Base-by-base conservation (phyloP, 2,329 filamentous ascomycete genomes). In the Curvularia verruculosa region DNA sequence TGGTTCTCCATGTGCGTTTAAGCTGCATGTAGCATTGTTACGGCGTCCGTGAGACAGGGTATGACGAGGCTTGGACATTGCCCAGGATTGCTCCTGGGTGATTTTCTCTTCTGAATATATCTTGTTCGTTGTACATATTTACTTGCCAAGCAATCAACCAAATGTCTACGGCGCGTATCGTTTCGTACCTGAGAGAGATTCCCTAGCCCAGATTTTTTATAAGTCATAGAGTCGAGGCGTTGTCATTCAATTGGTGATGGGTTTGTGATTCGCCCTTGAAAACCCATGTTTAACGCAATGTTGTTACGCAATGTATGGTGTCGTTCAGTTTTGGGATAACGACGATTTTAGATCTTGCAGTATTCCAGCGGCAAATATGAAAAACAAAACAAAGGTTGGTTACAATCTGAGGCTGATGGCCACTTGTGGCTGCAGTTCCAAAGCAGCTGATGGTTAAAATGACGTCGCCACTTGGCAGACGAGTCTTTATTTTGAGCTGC, bases 1-100 rank as follows among this genome's bases (percentile, higher is more conserved):
- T 81, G 74, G 61, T 81, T 81, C 68, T 75, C 63, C 24, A 79
- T 81, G 69, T 80, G 79, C 61, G 3, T 54, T 5, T 64, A 54
- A 49, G 31, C 19, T n/a, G 5, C 23, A 15, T 29, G n/a, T 5
- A 37, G 13, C 5, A 18, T 37, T 2, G 12, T 28, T 45, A 9
- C 43, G n/a, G 26, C 10, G 6, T 6, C n/a, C 26, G 18, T 13
- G 19, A 19, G 43, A 29, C 26, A 45, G 2, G n/a, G 43, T 31
- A 29, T 29, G 43, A 13, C 31, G n/a, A 13, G n/a, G 43, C 18
- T 19, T 19, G 24, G n/a, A 6, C 9, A 29, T 19, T 19, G 18
- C n/a, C n/a, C 3, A 19, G 26, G 24, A 3, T 31, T 7, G n/a
- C n/a, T 29, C 41, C 18, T 15, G 6, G 3, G 7, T 23, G 24